Base-by-base conservation (phyloP, 768 basidiomycete species). In the Termitomyces sp. region DNA sequence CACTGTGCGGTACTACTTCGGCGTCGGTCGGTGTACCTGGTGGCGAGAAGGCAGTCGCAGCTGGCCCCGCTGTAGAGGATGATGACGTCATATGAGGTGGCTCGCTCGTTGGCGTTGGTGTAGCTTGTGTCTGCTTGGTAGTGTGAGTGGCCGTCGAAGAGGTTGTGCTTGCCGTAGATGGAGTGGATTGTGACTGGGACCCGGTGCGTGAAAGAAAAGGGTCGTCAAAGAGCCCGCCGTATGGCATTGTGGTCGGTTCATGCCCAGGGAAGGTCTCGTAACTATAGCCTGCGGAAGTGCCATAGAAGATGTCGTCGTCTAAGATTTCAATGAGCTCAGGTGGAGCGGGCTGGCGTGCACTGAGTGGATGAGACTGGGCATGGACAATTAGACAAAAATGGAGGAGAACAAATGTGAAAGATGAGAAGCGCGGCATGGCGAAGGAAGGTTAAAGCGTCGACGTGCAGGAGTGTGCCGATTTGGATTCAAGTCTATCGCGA, bases 1-100 rank as follows among this genome's bases (percentile, higher is more conserved):
- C 83, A 20, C 70, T 76, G 15, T 75, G 75, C 32, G 80, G 74
- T 36, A 74, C 76, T 15, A 70, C 61, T 31, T 70, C 60, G 34
- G 69, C 54, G 5, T 62, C 69, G 48, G 54, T 14, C 29, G 62
- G 51, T 42, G 58, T 32, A 51, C 48, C 55, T 15, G 65, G 58
- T 20, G 61, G 31, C 17, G 61, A 34, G 45, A 36, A 54, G 40
- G 52, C 36, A 17, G 59, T 52, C 34, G 51, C 46, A 37, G 50
- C 38, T 14, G 58, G 59, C 50, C 37, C 32, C 29, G 29, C 43
- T 20, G 56, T 37, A 20, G 47, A 55, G 25, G 45, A 32, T 38
- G 45, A 40, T 9, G 54, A 36, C 7, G 60, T 14, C 45, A 25
- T 53, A 31, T 11, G 61, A 12, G 62, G 56, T 32, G n/a, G 17